These are phyloP conservation scores for Mangifera indica DNA, from an alignment of 345 rosid genomes.

Conservation along the genomic window DNA sequence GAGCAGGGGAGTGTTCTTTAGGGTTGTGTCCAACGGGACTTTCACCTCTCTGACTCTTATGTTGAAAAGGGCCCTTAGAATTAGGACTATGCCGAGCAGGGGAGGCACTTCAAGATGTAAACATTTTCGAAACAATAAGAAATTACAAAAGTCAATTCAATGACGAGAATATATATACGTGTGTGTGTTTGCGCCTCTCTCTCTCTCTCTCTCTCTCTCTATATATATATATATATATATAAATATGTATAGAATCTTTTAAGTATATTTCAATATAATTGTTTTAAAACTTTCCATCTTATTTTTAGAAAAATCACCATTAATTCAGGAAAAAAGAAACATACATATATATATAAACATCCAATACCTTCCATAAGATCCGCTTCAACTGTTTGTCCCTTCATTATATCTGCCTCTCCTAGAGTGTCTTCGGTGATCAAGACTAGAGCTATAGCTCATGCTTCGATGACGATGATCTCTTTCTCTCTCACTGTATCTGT, in stretches of 20 bases:
- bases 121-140: neutral
- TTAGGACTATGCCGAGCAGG: slow-evolving; percentile 37
- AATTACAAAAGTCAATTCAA: neutral
- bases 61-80: slow-evolving; percentile 44
- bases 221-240: too few relatives aligned
- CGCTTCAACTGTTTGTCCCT: slow-evolving; percentile 42
- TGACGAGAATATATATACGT: neutral
- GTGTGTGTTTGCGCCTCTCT: too few relatives aligned
- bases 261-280: too few relatives aligned
- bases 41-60: slow-evolving; percentile 30
- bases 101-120: slow-evolving; percentile 33
- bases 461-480: slow-evolving; percentile 39
- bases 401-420: slow-evolving; percentile 47
- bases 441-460: slow-evolving; percentile 55
- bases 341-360: neutral
- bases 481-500: slow-evolving; percentile 39
- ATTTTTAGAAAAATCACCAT: too few relatives aligned
- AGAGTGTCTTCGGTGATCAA: slow-evolving; percentile 39
- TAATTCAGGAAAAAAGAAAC: too few relatives aligned
- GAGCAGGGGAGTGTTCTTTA: slow-evolving; percentile 32
- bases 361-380: slow-evolving; percentile 47
- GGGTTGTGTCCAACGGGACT: slow-evolving; percentile 38
- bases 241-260: too few relatives aligned
- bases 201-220: too few relatives aligned
- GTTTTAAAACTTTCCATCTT: too few relatives aligned